These are phyloP conservation scores for Effrenium voratum DNA, from an alignment of 73 alveolate species.

Conservation along the genomic window DNA sequence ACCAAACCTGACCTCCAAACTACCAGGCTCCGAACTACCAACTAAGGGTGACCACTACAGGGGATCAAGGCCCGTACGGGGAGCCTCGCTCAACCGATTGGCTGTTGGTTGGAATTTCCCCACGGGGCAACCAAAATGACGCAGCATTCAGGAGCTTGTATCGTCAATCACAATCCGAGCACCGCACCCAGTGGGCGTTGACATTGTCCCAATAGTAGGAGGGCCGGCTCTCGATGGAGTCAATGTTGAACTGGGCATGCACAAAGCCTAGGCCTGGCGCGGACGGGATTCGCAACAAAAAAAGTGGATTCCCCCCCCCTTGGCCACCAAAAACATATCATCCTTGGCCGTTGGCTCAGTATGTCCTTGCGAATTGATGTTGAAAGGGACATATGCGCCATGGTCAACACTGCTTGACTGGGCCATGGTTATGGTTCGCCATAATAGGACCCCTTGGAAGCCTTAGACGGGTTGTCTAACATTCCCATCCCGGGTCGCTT, in stretches of 20 bases:
- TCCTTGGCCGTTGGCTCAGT: too few species aligned
- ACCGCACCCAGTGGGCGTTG: background rate
- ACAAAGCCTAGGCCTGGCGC: slow-evolving; percentile 51
- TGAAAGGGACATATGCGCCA: too few species aligned
- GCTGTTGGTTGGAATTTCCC: too few species aligned
- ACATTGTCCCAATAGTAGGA: slow-evolving; percentile 6
- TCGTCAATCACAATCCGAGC: background rate
- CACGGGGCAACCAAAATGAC: background rate
- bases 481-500: too few species aligned
- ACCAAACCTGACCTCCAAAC: background rate
- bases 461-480: too few species aligned
- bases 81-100: too few species aligned
- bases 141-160: background rate
- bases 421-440: too few species aligned
- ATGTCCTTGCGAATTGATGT: too few species aligned
- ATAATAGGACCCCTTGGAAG: too few species aligned
- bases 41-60: background rate
- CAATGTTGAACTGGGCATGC: slow-evolving; percentile 16
- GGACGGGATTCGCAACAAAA: background rate
- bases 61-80: background rate
- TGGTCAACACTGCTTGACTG: too few species aligned
- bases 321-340: too few species aligned
- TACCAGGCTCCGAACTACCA: background rate
- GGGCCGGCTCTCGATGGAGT: slow-evolving; percentile 64
- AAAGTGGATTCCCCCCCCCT: too few species aligned